Evolutionary conservation across 805 yeast species (phyloP).

Genomic region (Metschnikowia shivogae): DNA sequence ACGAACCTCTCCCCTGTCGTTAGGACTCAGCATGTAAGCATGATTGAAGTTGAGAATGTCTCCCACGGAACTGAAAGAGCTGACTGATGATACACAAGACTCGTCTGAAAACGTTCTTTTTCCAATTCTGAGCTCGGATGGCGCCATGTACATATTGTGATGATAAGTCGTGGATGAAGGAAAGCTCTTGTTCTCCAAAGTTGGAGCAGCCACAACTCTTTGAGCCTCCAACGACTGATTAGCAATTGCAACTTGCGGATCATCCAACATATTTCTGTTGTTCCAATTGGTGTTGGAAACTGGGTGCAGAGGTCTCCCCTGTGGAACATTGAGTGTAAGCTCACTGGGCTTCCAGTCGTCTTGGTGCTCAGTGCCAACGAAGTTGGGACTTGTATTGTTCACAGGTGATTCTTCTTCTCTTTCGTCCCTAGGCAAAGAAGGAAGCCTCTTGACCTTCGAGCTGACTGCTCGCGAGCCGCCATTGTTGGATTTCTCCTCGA

Average conservation of each 20-base stretch:
- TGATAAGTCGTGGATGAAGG: constrained; percentile 8
- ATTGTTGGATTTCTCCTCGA: constrained; percentile 34
- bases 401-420: not conserved
- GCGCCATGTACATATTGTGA: constrained; percentile 14
- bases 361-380: not conserved
- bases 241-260: too few species aligned
- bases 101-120: constrained; percentile 34
- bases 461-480: constrained; percentile 32
- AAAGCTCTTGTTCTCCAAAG: not conserved
- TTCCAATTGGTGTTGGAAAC: too few species aligned
- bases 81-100: constrained; percentile 35
- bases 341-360: too few species aligned
- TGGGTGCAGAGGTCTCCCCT: too few species aligned
- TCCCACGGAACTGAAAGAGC: constrained; percentile 34
- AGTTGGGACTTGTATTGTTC: not conserved
- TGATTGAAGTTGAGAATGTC: constrained; percentile 19
- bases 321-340: too few species aligned
- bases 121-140: constrained; percentile 10
- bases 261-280: too few species aligned
- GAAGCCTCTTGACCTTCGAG: constrained; percentile 14
- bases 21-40: constrained; percentile 14
- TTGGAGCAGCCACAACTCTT: not conserved
- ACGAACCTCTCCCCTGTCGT: constrained; percentile 10
- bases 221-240: not conserved
- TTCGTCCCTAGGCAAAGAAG: not conserved